Conservation (phyloP, 345 rosid genomes). For the Heritiera littoralis region DNA sequence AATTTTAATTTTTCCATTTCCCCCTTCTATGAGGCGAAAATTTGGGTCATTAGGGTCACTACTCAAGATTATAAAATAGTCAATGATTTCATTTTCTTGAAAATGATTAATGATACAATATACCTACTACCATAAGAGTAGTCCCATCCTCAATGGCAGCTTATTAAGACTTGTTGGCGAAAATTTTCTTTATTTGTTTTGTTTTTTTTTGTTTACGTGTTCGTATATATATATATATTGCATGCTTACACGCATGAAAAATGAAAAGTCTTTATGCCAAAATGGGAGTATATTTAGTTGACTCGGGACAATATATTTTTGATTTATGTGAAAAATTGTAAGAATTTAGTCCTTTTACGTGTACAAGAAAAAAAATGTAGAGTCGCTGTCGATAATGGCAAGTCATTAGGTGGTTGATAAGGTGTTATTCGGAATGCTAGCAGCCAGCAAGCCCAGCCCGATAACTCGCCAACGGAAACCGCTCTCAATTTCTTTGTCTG, state of each 20-base stretch:
- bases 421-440: constrained; percentile 32
- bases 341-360: background rate
- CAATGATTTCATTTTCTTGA: background rate
- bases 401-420: constrained; percentile 26
- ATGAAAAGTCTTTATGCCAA: too few relatives aligned
- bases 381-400: constrained; percentile 24
- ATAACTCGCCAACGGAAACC: constrained; percentile 8
- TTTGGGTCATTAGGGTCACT: background rate
- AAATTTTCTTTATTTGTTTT: constrained; percentile 5
- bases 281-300: background rate
- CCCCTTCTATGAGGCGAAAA: constrained; percentile 7
- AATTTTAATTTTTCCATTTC: background rate
- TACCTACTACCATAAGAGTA: background rate
- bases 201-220: too few relatives aligned
- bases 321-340: background rate
- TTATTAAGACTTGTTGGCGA: background rate
- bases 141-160: constrained; percentile 14
- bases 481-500: constrained; percentile 10
- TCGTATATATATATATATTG: too few relatives aligned
- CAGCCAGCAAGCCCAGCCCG: background rate
- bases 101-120: background rate
- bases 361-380: background rate
- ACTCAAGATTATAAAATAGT: background rate
- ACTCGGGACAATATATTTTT: background rate
- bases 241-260: too few relatives aligned